Evolutionary conservation across 2,329 filamentous ascomycete genomes (phyloP).

Genomic region (Kalmusia sp.): DNA sequence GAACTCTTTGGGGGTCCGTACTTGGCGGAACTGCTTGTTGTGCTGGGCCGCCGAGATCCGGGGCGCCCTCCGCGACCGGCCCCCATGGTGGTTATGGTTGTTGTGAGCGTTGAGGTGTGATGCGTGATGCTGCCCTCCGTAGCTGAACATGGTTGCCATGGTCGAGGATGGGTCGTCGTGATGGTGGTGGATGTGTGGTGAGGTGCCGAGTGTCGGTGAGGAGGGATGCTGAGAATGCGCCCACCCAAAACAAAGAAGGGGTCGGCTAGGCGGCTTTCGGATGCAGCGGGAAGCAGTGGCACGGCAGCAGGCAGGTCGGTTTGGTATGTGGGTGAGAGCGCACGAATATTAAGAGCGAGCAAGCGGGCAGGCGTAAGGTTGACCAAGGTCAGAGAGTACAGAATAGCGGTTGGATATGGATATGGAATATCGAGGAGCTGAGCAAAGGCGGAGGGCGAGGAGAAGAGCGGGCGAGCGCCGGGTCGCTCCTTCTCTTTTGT

Average conservation of each 20-base stretch:
- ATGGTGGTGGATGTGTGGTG: constrained; percentile 27
- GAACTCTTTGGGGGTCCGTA: constrained; percentile 82
- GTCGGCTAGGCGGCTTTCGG: constrained; percentile 16
- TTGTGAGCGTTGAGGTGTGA: constrained; percentile 62
- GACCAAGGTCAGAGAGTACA: not conserved
- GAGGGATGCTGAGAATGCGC: constrained; percentile 16
- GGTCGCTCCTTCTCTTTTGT: constrained; percentile 6
- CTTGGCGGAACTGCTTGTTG: constrained; percentile 86
- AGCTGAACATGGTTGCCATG: constrained; percentile 56
- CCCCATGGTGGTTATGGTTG: constrained; percentile 80
- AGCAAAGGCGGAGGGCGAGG: constrained; percentile 4
- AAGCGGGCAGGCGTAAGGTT: not conserved
- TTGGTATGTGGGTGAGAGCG: not conserved
- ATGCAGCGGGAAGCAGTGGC: constrained; percentile 11
- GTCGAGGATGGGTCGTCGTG: constrained; percentile 22
- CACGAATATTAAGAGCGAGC: not conserved
- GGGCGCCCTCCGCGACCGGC: constrained; percentile 84
- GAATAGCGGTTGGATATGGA: not conserved
- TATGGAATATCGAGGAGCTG: not conserved
- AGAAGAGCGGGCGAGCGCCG: not conserved
- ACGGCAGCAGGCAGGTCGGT: not conserved
- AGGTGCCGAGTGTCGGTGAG: constrained; percentile 7
- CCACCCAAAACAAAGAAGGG: constrained; percentile 29
- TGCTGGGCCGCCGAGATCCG: constrained; percentile 82
- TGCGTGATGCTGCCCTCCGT: constrained; percentile 54